phyloP scores from a whole-genome alignment of 345 rosid species.

The Lepidium sativum region DNA sequence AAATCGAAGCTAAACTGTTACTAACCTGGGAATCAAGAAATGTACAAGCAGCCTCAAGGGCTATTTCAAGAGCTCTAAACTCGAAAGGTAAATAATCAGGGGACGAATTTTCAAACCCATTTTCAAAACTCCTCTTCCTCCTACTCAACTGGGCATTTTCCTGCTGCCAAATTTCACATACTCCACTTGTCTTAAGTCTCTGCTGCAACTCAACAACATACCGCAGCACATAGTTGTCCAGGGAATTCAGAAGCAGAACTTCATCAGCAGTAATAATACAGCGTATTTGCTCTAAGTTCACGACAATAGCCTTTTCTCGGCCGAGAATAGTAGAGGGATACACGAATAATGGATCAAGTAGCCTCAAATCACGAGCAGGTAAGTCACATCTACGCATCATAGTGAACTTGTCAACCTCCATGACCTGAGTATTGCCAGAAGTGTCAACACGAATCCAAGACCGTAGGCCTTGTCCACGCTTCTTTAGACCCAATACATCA shows the following conservation, averaged over 20 bases:
- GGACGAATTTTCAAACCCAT: constrained; percentile 52
- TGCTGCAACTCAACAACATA: constrained; percentile 95
- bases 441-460: constrained; percentile 97
- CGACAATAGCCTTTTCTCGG: constrained; percentile 96
- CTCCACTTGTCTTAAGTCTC: constrained; percentile 55
- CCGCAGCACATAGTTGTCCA: constrained; percentile 88
- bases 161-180: constrained; percentile 70
- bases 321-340: constrained; percentile 97
- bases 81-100: constrained; percentile 98
- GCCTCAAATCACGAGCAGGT: constrained; percentile 90
- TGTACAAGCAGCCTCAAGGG: constrained; percentile 94
- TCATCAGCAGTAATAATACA: constrained; percentile 95
- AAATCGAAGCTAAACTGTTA: background rate
- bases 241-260: constrained; percentile 91
- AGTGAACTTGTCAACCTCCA: constrained; percentile 95
- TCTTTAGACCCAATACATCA: constrained; percentile 79
- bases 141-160: constrained; percentile 45
- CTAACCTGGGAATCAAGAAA: constrained; percentile 97
- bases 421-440: constrained; percentile 70
- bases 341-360: constrained; percentile 91
- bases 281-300: constrained; percentile 91
- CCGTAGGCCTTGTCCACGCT: constrained; percentile 74
- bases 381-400: constrained; percentile 97
- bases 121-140: constrained; percentile 65
- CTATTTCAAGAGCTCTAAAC: constrained; percentile 93